Evolutionary conservation across 768 basidiomycete species (phyloP).

Genomic region (Floccularia luteovirens): DNA sequence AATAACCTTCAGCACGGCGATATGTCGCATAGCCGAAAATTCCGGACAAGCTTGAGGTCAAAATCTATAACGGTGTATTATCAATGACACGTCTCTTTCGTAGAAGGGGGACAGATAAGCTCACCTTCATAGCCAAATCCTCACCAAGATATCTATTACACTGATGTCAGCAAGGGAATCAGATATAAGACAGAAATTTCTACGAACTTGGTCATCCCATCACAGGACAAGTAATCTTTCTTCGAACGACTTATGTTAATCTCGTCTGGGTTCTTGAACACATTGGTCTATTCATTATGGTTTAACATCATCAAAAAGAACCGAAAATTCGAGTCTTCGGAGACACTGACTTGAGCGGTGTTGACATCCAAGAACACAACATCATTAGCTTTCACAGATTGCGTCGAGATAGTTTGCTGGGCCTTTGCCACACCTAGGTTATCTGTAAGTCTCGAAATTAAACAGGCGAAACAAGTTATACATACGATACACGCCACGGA

Average conservation of each 20-base stretch:
- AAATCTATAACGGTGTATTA: slow-evolving; percentile 26
- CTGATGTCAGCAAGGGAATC: background rate
- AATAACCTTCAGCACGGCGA: slow-evolving; percentile 59
- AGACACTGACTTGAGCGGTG: slow-evolving; percentile 48
- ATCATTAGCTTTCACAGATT: slow-evolving; percentile 36
- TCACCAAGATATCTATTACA: slow-evolving; percentile 30
- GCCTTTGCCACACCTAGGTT: slow-evolving; percentile 41
- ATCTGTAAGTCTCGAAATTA: background rate
- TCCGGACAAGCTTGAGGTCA: slow-evolving; percentile 56
- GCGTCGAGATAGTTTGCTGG: slow-evolving; percentile 33
- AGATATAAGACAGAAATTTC: background rate
- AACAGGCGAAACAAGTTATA: slow-evolving; percentile 4
- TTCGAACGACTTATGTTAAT: slow-evolving; percentile 39
- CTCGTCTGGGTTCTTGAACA: slow-evolving; percentile 39
- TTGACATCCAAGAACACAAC: slow-evolving; percentile 58
- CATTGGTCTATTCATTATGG: slow-evolving; percentile 27
- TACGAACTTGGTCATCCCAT: slow-evolving; percentile 35
- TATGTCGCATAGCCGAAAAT: slow-evolving; percentile 53
- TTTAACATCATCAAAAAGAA: background rate
- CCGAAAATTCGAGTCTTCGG: slow-evolving; percentile 13
- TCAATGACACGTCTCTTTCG: background rate
- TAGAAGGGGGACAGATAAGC: slow-evolving; percentile 2
- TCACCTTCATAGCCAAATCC: slow-evolving; percentile 47
- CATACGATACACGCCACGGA: slow-evolving; percentile 63
- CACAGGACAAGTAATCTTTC: slow-evolving; percentile 37